phyloP scores from a whole-genome alignment of 495 filamentous ascomycete genomes.

The Penicillium antarcticum region DNA sequence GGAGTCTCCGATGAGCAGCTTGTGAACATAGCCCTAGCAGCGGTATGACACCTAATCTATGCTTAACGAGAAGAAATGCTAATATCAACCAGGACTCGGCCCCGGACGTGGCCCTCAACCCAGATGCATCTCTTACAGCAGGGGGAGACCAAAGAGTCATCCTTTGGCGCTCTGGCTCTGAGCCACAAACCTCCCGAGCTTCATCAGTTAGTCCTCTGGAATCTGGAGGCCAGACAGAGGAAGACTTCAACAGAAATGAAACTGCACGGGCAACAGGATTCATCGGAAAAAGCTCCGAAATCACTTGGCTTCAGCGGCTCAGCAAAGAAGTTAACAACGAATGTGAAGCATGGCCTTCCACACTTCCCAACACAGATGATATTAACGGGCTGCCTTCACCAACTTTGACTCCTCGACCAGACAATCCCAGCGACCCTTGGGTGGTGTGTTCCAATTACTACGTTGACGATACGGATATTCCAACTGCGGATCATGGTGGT shows the following conservation, averaged over 20 bases:
- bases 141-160: conserved; percentile 11
- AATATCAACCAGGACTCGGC: conserved; percentile 24
- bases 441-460: conserved; percentile 43
- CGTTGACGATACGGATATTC: conserved; percentile 49
- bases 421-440: conserved; percentile 22
- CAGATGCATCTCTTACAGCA: conserved; percentile 6
- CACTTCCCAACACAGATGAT: conserved; percentile 13
- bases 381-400: conserved; percentile 26
- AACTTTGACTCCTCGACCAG: conserved; percentile 23
- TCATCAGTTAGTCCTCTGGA: conserved; percentile 45
- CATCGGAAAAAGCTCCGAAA: conserved; percentile 59
- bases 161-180: conserved; percentile 15
- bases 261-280: conserved; percentile 48
- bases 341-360: conserved; percentile 21
- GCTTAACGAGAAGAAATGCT: conserved; percentile 5
- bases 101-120: conserved; percentile 17
- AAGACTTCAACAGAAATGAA: conserved; percentile 56
- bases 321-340: conserved; percentile 32
- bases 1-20: conserved; percentile 40
- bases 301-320: conserved; percentile 55
- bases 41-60: conserved; percentile 21
- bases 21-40: conserved; percentile 32
- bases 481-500: conserved; percentile 42
- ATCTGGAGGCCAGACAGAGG: conserved; percentile 51
- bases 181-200: conserved; percentile 19